Percentiles rank a stretch among this genome's conserved stretches.
Evolutionary conservation across 768 basidiomycete species (phyloP).

Genomic region (Phaeotremella fagi): DNA sequence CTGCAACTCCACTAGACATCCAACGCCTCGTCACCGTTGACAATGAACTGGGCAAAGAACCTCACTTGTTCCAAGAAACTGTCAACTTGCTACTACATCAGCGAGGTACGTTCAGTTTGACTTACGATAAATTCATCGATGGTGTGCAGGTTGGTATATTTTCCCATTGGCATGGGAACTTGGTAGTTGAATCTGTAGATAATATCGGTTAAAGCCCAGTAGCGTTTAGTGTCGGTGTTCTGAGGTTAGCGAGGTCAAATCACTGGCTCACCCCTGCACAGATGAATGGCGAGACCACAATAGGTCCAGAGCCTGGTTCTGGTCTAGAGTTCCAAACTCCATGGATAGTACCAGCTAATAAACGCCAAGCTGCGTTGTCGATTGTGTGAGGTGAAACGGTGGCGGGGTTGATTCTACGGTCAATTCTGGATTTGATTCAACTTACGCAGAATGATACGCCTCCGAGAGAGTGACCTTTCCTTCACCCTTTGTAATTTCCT

Average conservation of each 20-base stretch:
- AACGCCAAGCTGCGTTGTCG: slow-evolving; percentile 29
- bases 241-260: neutral
- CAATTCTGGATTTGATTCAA: neutral
- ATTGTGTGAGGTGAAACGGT: slow-evolving; percentile 36
- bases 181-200: slow-evolving; percentile 38
- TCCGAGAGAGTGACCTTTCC: slow-evolving; percentile 30
- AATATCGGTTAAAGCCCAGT: slow-evolving; percentile 42
- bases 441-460: slow-evolving; percentile 31
- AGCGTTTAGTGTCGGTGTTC: slow-evolving; percentile 42
- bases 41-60: slow-evolving; percentile 37
- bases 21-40: slow-evolving; percentile 31
- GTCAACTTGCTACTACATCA: slow-evolving; percentile 11
- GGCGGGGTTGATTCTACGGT: slow-evolving; percentile 30
- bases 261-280: slow-evolving; percentile 17
- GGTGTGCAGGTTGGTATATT: slow-evolving; percentile 19
- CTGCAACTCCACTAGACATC: slow-evolving; percentile 23
- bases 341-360: slow-evolving; percentile 36
- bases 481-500: slow-evolving; percentile 11
- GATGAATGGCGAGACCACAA: slow-evolving; percentile 23
- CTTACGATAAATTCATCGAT: slow-evolving; percentile 31
- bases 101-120: neutral
- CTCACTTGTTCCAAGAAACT: slow-evolving; percentile 32
- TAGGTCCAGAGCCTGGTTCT: slow-evolving; percentile 17
- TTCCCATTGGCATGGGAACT: neutral
- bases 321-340: slow-evolving; percentile 23